Conservation (phyloP, 169 alveolate genomes). For the Theileria equi region DNA sequence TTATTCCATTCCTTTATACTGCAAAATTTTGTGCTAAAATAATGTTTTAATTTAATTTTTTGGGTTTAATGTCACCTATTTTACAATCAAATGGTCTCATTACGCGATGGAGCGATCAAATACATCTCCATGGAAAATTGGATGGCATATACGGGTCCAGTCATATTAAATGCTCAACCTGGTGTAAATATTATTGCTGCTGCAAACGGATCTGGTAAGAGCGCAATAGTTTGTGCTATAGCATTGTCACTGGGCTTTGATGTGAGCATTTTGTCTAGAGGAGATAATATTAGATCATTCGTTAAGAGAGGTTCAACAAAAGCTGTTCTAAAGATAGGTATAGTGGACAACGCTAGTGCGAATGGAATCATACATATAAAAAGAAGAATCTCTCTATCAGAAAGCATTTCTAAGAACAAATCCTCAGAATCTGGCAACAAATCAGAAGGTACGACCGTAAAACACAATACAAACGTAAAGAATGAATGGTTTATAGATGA, state of each 20-base stretch:
- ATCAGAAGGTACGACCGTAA: slow-evolving; percentile 10
- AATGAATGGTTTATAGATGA: slow-evolving; percentile 65
- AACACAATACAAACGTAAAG: slow-evolving; percentile 1
- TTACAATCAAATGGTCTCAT: background rate
- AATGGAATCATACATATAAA: background rate
- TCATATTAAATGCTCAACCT: slow-evolving; percentile 53
- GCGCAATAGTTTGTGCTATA: slow-evolving; percentile 73
- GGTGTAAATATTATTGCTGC: slow-evolving; percentile 75
- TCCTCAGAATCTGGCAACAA: slow-evolving; percentile 33
- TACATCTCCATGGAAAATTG: slow-evolving; percentile 66
- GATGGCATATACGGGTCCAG: slow-evolving; percentile 78
- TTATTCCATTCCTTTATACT: background rate
- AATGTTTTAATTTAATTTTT: background rate
- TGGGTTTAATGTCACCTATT: background rate
- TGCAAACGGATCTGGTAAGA: slow-evolving; percentile 72
- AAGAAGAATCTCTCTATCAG: slow-evolving; percentile 6
- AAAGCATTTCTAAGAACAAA: background rate
- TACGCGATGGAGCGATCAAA: slow-evolving; percentile 50
- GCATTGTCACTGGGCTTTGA: slow-evolving; percentile 71
- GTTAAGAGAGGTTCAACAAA: slow-evolving; percentile 62
- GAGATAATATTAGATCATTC: slow-evolving; percentile 58
- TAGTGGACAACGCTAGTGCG: slow-evolving; percentile 3
- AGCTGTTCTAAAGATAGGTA: slow-evolving; percentile 40
- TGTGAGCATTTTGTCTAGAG: slow-evolving; percentile 57
- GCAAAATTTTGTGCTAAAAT: background rate